Percentiles rank a stretch among this genome's conserved stretches.
phyloP scores from a whole-genome alignment of 306 rosid species.

The Carpinus fangiana region DNA sequence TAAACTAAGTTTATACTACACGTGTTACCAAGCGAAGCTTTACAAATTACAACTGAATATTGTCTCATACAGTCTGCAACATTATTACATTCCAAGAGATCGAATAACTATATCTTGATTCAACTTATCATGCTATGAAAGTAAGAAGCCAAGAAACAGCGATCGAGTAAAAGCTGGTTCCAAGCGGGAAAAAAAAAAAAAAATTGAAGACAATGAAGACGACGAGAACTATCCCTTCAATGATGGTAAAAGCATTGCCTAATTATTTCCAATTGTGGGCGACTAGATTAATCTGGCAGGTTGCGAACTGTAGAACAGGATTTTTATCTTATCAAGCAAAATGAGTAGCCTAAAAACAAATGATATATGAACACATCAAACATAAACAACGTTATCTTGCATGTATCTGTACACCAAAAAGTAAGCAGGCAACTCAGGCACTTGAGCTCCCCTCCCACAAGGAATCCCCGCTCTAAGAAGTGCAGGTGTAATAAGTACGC shows the following conservation, averaged over 20 bases:
- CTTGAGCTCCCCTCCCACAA: slow-evolving; percentile 4
- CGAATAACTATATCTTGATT: background rate
- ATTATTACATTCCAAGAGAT: too few species aligned
- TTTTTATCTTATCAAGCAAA: slow-evolving; percentile 7
- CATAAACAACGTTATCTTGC: background rate
- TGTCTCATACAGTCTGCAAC: too few species aligned
- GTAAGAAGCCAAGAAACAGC: background rate
- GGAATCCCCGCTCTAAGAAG: slow-evolving; percentile 19
- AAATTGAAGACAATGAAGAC: background rate
- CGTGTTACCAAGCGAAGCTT: too few species aligned
- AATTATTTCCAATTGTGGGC: background rate
- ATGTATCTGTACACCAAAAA: slow-evolving; percentile 26
- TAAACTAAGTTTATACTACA: too few species aligned
- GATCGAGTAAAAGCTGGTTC: background rate
- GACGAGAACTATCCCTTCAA: background rate
- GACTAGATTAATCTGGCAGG: background rate
- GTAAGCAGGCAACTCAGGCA: background rate
- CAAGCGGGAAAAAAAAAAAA: background rate
- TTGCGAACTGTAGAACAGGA: slow-evolving; percentile 15
- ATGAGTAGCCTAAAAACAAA: background rate
- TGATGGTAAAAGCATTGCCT: background rate
- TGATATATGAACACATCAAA: slow-evolving; percentile 3
- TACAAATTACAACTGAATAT: too few species aligned
- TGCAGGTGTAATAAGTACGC: slow-evolving; percentile 4
- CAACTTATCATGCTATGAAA: too few species aligned